phyloP scores from a whole-genome alignment of 768 basidiomycete species.

The Naganishia onofrii region DNA sequence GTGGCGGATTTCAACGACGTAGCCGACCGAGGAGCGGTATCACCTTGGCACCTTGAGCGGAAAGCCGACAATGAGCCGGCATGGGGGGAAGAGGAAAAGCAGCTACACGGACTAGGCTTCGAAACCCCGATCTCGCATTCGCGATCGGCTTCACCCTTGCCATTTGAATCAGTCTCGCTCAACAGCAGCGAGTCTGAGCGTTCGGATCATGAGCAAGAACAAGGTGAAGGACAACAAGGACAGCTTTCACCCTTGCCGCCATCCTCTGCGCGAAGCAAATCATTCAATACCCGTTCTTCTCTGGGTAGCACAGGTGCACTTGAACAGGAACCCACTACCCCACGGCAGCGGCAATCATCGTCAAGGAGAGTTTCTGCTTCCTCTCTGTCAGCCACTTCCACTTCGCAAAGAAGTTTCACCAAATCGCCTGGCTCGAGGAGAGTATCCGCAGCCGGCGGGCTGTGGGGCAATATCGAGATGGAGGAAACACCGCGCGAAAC shows the following conservation, averaged over 20 bases:
- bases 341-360: background rate
- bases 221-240: background rate
- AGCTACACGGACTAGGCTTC: conserved; percentile 7
- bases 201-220: background rate
- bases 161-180: conserved; percentile 13
- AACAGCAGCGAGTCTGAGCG: conserved; percentile 5
- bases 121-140: background rate
- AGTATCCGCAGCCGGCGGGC: background rate
- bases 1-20: background rate
- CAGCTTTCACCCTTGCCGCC: conserved; percentile 1
- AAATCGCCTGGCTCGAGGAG: conserved; percentile 1
- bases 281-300: background rate
- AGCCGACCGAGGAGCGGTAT: background rate
- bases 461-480: conserved; percentile 1
- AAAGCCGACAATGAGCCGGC: background rate
- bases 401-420: background rate
- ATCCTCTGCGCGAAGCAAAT: background rate
- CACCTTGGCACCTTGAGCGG: background rate
- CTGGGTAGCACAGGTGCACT: background rate
- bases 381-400: background rate
- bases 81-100: background rate
- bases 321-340: background rate
- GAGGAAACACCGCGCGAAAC: background rate
- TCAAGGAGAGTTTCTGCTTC: conserved; percentile 14
- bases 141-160: background rate